Evolutionary conservation across 352 stramenopile genomes (phyloP), one percentile per base, ranked within the genome.

Genomic region (Globisporangium cystogenes): DNA sequence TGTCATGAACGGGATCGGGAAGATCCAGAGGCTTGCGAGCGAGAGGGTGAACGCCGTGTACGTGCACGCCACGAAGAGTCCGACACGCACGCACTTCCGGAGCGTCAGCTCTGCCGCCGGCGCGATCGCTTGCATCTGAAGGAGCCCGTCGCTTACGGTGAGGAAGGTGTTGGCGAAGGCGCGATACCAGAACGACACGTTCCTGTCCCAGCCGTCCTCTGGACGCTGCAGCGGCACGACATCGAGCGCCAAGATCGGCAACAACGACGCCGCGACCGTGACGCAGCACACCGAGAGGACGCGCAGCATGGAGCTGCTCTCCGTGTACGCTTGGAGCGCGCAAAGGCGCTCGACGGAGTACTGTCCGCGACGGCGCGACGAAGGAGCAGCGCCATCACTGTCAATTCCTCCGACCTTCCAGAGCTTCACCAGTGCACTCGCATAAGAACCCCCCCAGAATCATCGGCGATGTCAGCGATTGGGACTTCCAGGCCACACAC

Each of bases 1-100:
- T 0, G 66, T 45, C 1, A 64, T 46, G 37, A 78, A 82, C 16
- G 72, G 68, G 10, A 74, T 62, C 0, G 67, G 72, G 35, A 75
- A 82, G 1, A 65, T 51, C 72, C 72, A 79, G 2, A 49, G 33
- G 1, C 52, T 51, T 1, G 59, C 64, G 31, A 77, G 18, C 0
- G 72, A 27, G 1, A 82, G 33, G n/a, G 16, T 18, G 14, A 2
- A 12, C 3, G n/a, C 18, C 6, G 18, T 27, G 29, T 42, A 42
- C 0, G 7, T n/a, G 33, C 12, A 20, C 4, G 1, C 36, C 14
- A 41, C 14, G 48, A 45, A n/a, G 33, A 53, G 12, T 1, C 21
- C 26, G 6, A 53, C 11, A 7, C 26, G 2, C 12, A 35, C 5
- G 21, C 21, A 24, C 47, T 53, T 53, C 20, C n/a, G 16, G 14